These are phyloP conservation scores for Pichia cactophila DNA, from an alignment of 1,139 yeast genomes.

Conservation along the genomic window DNA sequence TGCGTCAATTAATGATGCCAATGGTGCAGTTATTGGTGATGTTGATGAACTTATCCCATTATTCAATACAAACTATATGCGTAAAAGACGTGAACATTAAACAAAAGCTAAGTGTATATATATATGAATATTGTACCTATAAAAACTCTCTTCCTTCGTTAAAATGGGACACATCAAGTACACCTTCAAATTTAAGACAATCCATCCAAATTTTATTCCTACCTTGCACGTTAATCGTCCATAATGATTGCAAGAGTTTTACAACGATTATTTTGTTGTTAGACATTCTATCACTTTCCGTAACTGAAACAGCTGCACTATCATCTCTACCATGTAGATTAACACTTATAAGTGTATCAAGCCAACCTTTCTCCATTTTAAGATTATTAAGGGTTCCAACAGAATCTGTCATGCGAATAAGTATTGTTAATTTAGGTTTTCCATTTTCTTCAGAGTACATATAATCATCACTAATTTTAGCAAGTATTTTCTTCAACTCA, in stretches of 20 bases:
- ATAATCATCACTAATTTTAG: slow-evolving; percentile 20
- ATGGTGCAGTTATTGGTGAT: slow-evolving; percentile 20
- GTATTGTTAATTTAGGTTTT: slow-evolving; percentile 19
- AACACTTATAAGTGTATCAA: slow-evolving; percentile 13
- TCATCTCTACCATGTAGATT: background rate
- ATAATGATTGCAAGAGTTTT: slow-evolving; percentile 26
- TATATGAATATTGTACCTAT: slow-evolving; percentile 5
- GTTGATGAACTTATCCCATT: slow-evolving; percentile 52
- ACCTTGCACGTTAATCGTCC: slow-evolving; percentile 22
- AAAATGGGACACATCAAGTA: slow-evolving; percentile 20
- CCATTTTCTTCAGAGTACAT: slow-evolving; percentile 18
- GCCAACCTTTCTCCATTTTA: slow-evolving; percentile 26
- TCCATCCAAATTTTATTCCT: slow-evolving; percentile 21
- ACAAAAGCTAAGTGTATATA: too few species aligned
- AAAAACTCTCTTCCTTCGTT: slow-evolving; percentile 19
- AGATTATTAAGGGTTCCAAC: slow-evolving; percentile 21
- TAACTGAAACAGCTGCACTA: background rate
- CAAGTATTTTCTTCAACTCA: slow-evolving; percentile 24
- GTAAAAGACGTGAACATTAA: slow-evolving; percentile 77
- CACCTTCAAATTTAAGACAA: slow-evolving; percentile 23
- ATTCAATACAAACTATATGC: slow-evolving; percentile 53
- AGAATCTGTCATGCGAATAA: slow-evolving; percentile 17
- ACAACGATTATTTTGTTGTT: slow-evolving; percentile 22
- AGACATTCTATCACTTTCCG: background rate
- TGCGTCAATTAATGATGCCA: slow-evolving; percentile 15